phyloP scores from a whole-genome alignment of 192 early-diverging fungal species.

The Backusella macrospora region DNA sequence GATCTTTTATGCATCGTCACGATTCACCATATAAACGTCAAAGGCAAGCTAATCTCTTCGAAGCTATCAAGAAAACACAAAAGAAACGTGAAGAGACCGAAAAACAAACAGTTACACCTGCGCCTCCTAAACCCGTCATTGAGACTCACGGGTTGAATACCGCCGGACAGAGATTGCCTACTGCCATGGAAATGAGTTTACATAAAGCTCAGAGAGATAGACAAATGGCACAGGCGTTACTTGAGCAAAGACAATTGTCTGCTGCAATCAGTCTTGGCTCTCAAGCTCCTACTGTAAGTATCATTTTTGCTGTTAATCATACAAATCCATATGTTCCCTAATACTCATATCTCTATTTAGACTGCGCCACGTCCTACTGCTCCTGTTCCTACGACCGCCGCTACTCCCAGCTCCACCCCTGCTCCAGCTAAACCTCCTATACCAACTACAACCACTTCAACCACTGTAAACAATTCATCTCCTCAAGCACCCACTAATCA shows the following conservation, averaged over 20 bases:
- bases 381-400: constrained; percentile 20
- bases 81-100: constrained; percentile 58
- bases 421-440: constrained; percentile 20
- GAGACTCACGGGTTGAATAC: constrained; percentile 39
- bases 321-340: background rate
- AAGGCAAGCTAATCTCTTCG: constrained; percentile 57
- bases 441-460: background rate
- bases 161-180: constrained; percentile 37
- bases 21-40: constrained; percentile 44
- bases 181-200: constrained; percentile 58
- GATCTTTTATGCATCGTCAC: constrained; percentile 21
- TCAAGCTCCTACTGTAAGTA: constrained; percentile 38
- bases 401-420: background rate
- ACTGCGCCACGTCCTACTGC: constrained; percentile 20
- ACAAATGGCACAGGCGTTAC: constrained; percentile 47
- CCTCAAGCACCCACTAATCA: background rate
- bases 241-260: constrained; percentile 52
- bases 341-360: background rate
- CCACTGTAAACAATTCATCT: constrained; percentile 22
- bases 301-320: constrained; percentile 22
- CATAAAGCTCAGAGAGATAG: constrained; percentile 55
- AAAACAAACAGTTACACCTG: constrained; percentile 37
- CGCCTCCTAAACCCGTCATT: constrained; percentile 44
- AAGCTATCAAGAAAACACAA: constrained; percentile 61
- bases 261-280: constrained; percentile 43